These are phyloP conservation scores for Starmerella apis DNA, from an alignment of 805 yeast species.

Conservation along the genomic window DNA sequence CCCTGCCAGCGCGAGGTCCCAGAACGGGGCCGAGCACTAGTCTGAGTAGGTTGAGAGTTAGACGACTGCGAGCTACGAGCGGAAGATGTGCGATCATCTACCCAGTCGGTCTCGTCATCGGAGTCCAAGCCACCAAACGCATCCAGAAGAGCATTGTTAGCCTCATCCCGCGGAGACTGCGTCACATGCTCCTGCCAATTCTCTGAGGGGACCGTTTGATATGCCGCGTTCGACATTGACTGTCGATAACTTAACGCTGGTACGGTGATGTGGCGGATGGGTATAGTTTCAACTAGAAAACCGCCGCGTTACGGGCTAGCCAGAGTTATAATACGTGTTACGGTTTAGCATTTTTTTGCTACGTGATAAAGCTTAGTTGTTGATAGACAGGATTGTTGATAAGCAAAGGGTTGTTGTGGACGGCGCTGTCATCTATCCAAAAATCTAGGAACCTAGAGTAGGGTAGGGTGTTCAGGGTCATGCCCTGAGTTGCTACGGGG, in stretches of 20 bases:
- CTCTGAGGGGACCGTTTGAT: neutral
- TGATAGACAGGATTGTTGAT: too few species aligned
- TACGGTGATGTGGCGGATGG: too few species aligned
- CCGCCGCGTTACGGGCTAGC: too few species aligned
- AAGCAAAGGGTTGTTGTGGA: too few species aligned
- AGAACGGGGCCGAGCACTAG: neutral
- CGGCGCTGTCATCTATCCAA: too few species aligned
- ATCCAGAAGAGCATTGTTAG: slow-evolving; percentile 18
- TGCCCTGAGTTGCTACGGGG: neutral
- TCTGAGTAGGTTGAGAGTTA: neutral
- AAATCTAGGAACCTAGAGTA: too few species aligned
- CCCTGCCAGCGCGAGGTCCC: slow-evolving; percentile 14
- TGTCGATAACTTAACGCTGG: too few species aligned
- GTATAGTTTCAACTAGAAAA: too few species aligned
- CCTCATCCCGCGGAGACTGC: neutral
- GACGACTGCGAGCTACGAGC: neutral
- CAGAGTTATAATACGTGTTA: too few species aligned
- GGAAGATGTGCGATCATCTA: slow-evolving; percentile 12
- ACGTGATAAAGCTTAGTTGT: too few species aligned
- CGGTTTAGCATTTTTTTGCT: too few species aligned
- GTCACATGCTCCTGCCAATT: neutral
- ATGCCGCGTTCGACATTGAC: neutral
- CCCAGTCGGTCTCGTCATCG: slow-evolving; percentile 17
- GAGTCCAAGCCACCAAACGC: slow-evolving; percentile 22
- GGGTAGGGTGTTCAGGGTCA: too few species aligned